Evolutionary conservation across 2,329 filamentous ascomycete genomes (phyloP).

Genomic region (Escovopsis sp.): DNA sequence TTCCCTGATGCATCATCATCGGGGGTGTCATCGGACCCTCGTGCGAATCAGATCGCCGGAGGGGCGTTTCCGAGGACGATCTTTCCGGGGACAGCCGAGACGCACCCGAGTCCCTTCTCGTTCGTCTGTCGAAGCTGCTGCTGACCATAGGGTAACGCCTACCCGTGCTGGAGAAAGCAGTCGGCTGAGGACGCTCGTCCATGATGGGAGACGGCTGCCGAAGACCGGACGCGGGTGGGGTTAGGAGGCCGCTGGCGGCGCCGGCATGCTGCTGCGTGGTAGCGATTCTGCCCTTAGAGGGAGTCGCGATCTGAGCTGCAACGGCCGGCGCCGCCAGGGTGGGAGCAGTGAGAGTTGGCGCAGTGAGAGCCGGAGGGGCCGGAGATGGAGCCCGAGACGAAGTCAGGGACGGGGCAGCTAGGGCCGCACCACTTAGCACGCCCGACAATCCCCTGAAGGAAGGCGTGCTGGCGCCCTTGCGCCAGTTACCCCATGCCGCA

Average conservation of each 20-base stretch:
- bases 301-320: constrained; percentile 31
- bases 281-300: constrained; percentile 43
- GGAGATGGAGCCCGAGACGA: constrained; percentile 52
- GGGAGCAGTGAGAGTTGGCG: constrained; percentile 18
- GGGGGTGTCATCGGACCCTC: constrained; percentile 40
- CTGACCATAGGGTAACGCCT: constrained; percentile 37
- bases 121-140: constrained; percentile 11
- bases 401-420: constrained; percentile 28
- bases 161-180: constrained; percentile 45
- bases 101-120: constrained; percentile 15
- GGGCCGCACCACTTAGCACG: constrained; percentile 27
- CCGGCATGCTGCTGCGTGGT: constrained; percentile 37
- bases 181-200: constrained; percentile 32
- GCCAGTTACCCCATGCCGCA: constrained; percentile 97
- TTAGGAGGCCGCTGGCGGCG: constrained; percentile 68
- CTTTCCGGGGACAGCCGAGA: constrained; percentile 25
- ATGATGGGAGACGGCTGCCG: constrained; percentile 40
- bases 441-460: constrained; percentile 33
- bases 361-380: too few relatives aligned
- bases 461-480: constrained; percentile 44
- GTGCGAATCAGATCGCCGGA: constrained; percentile 22
- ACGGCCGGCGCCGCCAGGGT: constrained; percentile 26
- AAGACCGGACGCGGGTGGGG: constrained; percentile 65
- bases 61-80: constrained; percentile 26
- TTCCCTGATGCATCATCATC: constrained; percentile 44